Evolutionary conservation across 139 green algal species (phyloP).

Genomic region (Chlamydomonas schloesseri): DNA sequence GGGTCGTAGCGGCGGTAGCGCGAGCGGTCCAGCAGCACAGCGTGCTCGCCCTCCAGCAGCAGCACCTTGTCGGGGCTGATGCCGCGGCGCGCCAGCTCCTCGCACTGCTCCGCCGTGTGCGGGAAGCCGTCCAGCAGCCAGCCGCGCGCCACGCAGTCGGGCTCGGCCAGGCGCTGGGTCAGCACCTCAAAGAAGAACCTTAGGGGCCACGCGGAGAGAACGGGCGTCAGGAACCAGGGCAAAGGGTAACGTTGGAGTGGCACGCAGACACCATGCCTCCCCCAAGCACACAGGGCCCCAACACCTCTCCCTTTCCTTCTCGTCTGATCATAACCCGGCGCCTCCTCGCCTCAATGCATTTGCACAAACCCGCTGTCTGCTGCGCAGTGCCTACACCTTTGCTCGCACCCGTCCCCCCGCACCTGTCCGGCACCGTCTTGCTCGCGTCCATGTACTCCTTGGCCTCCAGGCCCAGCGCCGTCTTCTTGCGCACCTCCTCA

Average conservation of each 20-base stretch:
- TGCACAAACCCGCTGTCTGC: too few relatives aligned
- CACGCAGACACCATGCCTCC: too few relatives aligned
- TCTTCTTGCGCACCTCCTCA: constrained; percentile 65
- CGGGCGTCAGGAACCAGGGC: too few relatives aligned
- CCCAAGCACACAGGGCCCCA: neutral
- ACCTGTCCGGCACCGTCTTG: constrained; percentile 76
- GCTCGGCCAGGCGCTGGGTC: constrained; percentile 48
- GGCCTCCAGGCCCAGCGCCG: constrained; percentile 68
- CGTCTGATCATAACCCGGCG: too few relatives aligned
- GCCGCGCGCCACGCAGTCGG: constrained; percentile 69
- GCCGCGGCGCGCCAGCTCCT: constrained; percentile 19
- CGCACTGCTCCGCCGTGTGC: constrained; percentile 68
- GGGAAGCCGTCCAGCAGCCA: constrained; percentile 88
- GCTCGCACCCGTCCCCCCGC: too few relatives aligned
- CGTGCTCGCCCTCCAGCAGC: constrained; percentile 71
- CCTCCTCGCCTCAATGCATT: too few relatives aligned
- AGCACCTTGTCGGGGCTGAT: constrained; percentile 75
- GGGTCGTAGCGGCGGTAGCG: constrained; percentile 74
- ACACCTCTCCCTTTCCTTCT: too few relatives aligned
- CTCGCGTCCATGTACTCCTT: constrained; percentile 77
- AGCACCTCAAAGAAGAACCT: constrained; percentile 61
- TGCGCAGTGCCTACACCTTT: too few relatives aligned
- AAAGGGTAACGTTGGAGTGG: too few relatives aligned
- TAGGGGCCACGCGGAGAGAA: neutral
- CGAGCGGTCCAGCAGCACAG: constrained; percentile 70